Base-by-base conservation (phyloP, 345 rosid species). In the Gossypium stocksii region DNA sequence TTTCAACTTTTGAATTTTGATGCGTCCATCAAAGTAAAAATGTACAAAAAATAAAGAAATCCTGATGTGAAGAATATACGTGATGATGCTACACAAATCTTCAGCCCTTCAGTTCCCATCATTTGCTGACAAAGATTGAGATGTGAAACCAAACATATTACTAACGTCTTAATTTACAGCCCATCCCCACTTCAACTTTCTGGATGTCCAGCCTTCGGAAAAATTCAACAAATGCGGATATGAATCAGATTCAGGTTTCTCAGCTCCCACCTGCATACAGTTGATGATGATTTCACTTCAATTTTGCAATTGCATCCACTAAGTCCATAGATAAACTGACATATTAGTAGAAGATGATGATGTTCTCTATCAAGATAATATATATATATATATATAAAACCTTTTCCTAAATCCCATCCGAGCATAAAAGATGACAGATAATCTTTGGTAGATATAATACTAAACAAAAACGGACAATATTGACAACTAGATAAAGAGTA, bases 181-280 rank as follows among this genome's bases (percentile, higher is more conserved):
- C 13, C 43, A 19, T 27, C 54, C 8, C 71, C 63, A 59, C 72
- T n/a, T 69, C 76, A 73, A 67, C 46, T 74, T 71, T 48, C 43
- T 25, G 22, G 44, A 44, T 7, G 3, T 11, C 3, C 12, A 41
- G 65, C 41, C 63, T 43, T 34, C 13, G 19, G 48, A n/a, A 51
- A 73, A 73, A n/a, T 73, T 63, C 29, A 23, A 57, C 74, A 3
- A 4, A 2, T 6, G 29, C 25, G 3, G 58, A 74, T 56, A 41
- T 69, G 58, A 58, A 57, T 70, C 54, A 12, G 10, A 58, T 51
- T 75, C 60, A 2, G 16, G 48, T 10, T 62, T 49, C 20, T 84
- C 83, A 84, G 80, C 83, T 73, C 64, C 83, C 87, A 70, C 86
- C 88, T 84, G 84, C 78, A 81, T 46, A 73, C 59, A 67, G 58